Conservation (phyloP, 371 early-diverging fungal genomes). For the Mortierella sp. region DNA sequence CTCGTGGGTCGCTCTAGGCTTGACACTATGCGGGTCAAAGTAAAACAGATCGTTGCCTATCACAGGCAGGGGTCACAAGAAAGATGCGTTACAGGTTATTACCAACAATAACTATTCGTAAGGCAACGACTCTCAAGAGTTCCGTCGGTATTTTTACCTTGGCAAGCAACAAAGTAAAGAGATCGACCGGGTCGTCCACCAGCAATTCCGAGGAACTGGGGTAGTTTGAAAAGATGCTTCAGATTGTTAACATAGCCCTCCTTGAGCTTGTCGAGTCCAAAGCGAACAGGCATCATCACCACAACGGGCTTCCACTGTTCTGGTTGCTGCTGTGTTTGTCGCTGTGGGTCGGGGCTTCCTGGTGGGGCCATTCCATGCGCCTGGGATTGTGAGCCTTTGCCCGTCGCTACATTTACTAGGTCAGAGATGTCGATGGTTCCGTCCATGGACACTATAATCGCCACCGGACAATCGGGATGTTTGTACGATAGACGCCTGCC, state of each 20-base stretch:
- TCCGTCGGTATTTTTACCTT: constrained; percentile 64
- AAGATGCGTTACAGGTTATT: not conserved
- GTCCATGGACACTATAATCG: constrained; percentile 43
- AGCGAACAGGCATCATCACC: constrained; percentile 87
- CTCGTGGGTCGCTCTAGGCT: constrained; percentile 77
- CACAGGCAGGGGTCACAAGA: not conserved
- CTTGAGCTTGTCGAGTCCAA: constrained; percentile 90
- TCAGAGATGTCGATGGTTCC: constrained; percentile 14
- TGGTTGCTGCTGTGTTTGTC: not conserved
- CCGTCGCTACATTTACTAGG: constrained; percentile 5
- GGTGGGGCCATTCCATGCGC: not conserved
- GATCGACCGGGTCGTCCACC: constrained; percentile 65
- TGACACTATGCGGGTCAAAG: constrained; percentile 93
- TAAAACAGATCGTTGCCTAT: constrained; percentile 87
- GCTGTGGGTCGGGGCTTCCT: constrained; percentile 16
- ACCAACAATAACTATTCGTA: not conserved
- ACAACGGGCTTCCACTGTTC: constrained; percentile 75
- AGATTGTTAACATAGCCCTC: constrained; percentile 73
- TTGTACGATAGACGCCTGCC: constrained; percentile 33
- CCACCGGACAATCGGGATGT: constrained; percentile 35
- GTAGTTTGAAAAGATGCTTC: constrained; percentile 78
- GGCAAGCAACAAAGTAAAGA: constrained; percentile 44
- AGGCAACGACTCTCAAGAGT: constrained; percentile 61
- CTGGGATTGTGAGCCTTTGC: not conserved
- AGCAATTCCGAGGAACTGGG: constrained; percentile 92